Conservation (phyloP, 148 eudicot genomes). For the Rhododendron ovatum region DNA sequence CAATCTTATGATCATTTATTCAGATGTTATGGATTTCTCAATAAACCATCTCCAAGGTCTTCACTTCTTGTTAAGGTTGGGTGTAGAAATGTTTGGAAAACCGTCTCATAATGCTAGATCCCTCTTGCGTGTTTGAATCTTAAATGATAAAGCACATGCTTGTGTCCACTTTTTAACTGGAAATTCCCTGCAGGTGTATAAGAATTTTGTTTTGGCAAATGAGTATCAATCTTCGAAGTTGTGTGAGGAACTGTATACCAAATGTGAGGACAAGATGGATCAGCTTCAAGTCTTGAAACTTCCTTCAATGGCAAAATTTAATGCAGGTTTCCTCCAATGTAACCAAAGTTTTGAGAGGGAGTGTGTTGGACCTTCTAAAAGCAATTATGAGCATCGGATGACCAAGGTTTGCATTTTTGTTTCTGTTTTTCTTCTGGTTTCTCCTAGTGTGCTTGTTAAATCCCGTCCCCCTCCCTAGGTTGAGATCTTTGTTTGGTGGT, state of each 20-base stretch:
- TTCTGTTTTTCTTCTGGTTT: background rate
- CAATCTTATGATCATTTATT: background rate
- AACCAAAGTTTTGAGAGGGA: conserved; percentile 71
- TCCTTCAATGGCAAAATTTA: conserved; percentile 96
- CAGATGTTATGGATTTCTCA: background rate
- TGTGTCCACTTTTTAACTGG: background rate
- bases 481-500: background rate
- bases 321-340: conserved; percentile 87
- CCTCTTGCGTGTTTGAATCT: background rate
- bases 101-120: background rate
- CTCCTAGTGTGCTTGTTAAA: background rate
- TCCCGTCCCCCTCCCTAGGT: background rate
- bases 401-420: conserved; percentile 47
- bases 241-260: conserved; percentile 73
- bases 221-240: conserved; percentile 82
- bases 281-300: conserved; percentile 91
- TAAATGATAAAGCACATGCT: background rate
- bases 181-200: conserved; percentile 47
- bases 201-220: conserved; percentile 68
- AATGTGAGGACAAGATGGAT: conserved; percentile 94
- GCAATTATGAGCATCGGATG: conserved; percentile 74
- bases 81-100: background rate
- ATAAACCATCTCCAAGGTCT: background rate
- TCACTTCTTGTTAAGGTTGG: background rate
- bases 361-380: conserved; percentile 95